Evolutionary conservation across 257 asterid species (phyloP).

Genomic region (Solanum pennellii): DNA sequence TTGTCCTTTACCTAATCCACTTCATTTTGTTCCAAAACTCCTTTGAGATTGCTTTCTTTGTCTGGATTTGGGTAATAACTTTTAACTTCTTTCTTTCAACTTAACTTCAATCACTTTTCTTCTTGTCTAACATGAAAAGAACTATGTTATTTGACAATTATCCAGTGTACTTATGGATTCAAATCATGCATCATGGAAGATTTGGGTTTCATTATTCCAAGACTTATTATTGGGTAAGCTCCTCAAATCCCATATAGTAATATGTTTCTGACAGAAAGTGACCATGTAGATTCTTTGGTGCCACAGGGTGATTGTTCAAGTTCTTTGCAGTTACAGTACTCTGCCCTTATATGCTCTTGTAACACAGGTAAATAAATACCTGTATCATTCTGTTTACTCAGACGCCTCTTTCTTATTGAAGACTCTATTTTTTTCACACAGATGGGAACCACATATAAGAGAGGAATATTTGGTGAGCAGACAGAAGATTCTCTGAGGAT

Average conservation of each 20-base stretch:
- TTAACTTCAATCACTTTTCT: neutral
- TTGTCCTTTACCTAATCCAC: conserved; percentile 76
- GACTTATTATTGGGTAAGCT: conserved; percentile 59
- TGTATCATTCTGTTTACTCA: neutral
- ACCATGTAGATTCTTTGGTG: neutral
- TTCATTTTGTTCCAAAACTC: conserved; percentile 90
- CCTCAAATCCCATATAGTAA: neutral
- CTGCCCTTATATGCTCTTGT: conserved; percentile 49
- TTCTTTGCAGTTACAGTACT: conserved; percentile 54
- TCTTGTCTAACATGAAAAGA: neutral
- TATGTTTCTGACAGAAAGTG: neutral
- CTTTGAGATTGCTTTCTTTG: conserved; percentile 79
- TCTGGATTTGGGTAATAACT: conserved; percentile 81
- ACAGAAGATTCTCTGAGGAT: neutral
- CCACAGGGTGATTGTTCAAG: conserved; percentile 39
- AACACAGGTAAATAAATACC: conserved; percentile 30
- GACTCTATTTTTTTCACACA: neutral
- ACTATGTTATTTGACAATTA: neutral
- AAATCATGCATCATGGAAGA: conserved; percentile 88
- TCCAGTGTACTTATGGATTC: conserved; percentile 68
- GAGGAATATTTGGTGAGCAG: conserved; percentile 32
- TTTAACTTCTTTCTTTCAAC: neutral
- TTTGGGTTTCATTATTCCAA: conserved; percentile 49
- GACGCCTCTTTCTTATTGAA: neutral
- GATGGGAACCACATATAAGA: conserved; percentile 77